Evolutionary conservation across 164 flowering plant genomes (phyloP).

Genomic region (Kalanchoe fedtschenkoi): DNA sequence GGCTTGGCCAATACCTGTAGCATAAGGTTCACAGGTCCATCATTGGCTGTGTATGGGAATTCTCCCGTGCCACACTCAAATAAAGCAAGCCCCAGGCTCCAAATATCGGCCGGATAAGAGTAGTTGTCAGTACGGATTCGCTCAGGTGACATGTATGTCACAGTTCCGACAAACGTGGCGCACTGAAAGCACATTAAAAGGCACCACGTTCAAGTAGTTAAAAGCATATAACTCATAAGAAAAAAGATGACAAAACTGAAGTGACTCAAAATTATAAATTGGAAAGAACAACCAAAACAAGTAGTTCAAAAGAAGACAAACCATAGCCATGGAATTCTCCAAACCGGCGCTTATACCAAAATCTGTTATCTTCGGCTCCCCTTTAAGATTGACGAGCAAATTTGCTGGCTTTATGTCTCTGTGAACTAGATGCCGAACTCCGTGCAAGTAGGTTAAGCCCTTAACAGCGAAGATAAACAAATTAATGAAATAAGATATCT

Average conservation of each 20-base stretch:
- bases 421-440: conserved; percentile 85
- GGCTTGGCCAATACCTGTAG: conserved; percentile 49
- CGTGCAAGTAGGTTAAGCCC: conserved; percentile 95
- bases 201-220: not conserved
- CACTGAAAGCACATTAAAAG: conserved; percentile 34
- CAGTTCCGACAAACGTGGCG: conserved; percentile 98
- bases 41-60: conserved; percentile 87
- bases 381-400: conserved; percentile 92
- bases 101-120: conserved; percentile 97
- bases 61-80: conserved; percentile 98
- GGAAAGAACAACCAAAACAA: not conserved
- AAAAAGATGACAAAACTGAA: not conserved
- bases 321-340: conserved; percentile 96
- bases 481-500: not conserved
- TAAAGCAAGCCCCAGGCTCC: conserved; percentile 98
- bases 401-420: conserved; percentile 99
- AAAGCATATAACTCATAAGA: not conserved
- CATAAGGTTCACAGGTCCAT: conserved; percentile 97
- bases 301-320: conserved; percentile 20
- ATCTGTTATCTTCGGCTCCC: conserved; percentile 96
- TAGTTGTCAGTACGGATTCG: conserved; percentile 85
- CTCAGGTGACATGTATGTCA: conserved; percentile 99
- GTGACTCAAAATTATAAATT: not conserved
- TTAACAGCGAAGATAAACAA: conserved; percentile 13
- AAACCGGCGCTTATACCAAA: conserved; percentile 98